A percentile compares a stretch with the other conserved stretches of the same genome.
Evolutionary conservation across 2,329 filamentous ascomycete genomes (phyloP).

Genomic region (Alternaria triticimaculans): DNA sequence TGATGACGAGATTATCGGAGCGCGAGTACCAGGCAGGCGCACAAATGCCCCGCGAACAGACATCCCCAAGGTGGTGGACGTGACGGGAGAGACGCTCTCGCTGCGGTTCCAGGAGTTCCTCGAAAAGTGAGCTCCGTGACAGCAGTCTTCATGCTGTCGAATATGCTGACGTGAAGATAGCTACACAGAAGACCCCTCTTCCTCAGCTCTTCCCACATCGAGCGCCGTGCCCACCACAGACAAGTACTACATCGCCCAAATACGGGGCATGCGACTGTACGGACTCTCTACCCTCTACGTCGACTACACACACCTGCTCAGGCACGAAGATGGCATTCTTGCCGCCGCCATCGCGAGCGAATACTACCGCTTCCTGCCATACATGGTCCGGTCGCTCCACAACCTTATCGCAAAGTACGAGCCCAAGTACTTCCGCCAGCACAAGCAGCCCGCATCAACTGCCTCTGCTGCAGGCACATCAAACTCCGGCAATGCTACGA

Average conservation of each 20-base stretch:
- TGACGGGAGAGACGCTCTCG: slow-evolving; percentile 75
- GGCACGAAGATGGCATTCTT: slow-evolving; percentile 78
- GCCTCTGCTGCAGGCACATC: slow-evolving; percentile 75
- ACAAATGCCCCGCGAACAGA: slow-evolving; percentile 58
- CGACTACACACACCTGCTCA: slow-evolving; percentile 82
- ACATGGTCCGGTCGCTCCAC: slow-evolving; percentile 85
- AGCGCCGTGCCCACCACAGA: slow-evolving; percentile 73
- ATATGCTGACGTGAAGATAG: slow-evolving; percentile 35
- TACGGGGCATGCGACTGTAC: slow-evolving; percentile 76
- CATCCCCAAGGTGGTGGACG: slow-evolving; percentile 77
- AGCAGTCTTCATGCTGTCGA: background rate
- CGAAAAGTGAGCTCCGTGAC: slow-evolving; percentile 64
- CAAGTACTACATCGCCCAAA: slow-evolving; percentile 85
- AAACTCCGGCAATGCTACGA: slow-evolving; percentile 64
- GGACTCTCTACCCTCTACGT: slow-evolving; percentile 85
- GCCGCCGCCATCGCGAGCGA: slow-evolving; percentile 86
- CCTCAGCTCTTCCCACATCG: slow-evolving; percentile 69
- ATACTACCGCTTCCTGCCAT: slow-evolving; percentile 95
- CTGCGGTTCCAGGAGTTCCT: slow-evolving; percentile 81
- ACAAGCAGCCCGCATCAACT: slow-evolving; percentile 80
- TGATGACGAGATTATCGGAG: slow-evolving; percentile 67
- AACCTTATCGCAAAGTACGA: slow-evolving; percentile 95
- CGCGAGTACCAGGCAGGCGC: slow-evolving; percentile 50
- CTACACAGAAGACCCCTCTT: slow-evolving; percentile 72
- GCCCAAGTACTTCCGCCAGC: slow-evolving; percentile 89